Percentiles rank a stretch among this genome's conserved stretches.
These are phyloP conservation scores for Gossypium laxum DNA, from an alignment of 441 rosid genomes.

Conservation along the genomic window DNA sequence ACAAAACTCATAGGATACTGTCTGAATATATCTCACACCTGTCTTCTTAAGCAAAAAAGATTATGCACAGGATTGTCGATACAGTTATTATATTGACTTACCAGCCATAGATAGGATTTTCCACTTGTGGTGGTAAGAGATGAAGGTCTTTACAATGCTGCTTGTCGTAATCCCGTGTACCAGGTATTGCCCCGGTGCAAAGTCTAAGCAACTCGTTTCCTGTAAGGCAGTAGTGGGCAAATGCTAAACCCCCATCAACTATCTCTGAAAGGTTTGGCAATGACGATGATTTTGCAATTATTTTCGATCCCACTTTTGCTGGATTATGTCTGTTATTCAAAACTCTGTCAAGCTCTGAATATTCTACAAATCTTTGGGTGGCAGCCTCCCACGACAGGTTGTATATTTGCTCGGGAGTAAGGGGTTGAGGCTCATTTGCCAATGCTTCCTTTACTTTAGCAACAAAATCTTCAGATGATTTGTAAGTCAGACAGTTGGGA, in stretches of 20 bases:
- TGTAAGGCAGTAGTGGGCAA: conserved; percentile 72
- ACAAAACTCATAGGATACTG: conserved; percentile 6
- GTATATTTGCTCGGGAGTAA: conserved; percentile 66
- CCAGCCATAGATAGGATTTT: conserved; percentile 86
- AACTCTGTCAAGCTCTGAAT: conserved; percentile 62
- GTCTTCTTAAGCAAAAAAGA: neutral
- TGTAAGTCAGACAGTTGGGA: conserved; percentile 88
- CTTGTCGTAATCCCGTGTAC: conserved; percentile 62
- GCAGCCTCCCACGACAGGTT: conserved; percentile 95
- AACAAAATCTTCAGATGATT: conserved; percentile 71
- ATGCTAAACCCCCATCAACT: conserved; percentile 79
- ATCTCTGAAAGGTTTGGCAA: conserved; percentile 49
- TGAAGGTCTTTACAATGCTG: conserved; percentile 80
- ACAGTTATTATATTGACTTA: conserved; percentile 18
- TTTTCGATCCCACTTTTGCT: conserved; percentile 16
- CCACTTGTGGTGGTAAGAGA: conserved; percentile 71
- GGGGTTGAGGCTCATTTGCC: conserved; percentile 72
- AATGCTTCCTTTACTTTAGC: conserved; percentile 75
- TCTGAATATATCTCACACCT: neutral
- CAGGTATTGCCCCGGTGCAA: conserved; percentile 75
- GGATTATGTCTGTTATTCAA: conserved; percentile 25
- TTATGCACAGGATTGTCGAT: conserved; percentile 4
- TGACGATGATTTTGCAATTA: conserved; percentile 37
- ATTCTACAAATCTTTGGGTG: conserved; percentile 74
- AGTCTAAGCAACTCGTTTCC: conserved; percentile 79